Evolutionary conservation across 2,329 filamentous ascomycete species (phyloP).

Genomic region (Pyrenochaeta sp.): DNA sequence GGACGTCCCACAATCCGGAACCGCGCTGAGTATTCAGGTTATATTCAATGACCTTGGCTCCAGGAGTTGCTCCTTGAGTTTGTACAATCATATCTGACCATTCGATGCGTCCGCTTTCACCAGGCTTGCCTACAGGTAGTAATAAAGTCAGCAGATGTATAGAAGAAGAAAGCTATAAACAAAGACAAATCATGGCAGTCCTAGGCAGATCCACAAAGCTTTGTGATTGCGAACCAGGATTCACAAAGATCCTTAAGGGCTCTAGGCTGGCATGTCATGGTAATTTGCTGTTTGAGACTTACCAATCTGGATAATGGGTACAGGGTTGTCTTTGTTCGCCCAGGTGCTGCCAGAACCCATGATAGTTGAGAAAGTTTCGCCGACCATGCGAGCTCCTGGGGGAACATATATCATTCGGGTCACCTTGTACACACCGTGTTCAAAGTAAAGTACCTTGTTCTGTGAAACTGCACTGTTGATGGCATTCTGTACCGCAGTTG

Average conservation of each 20-base stretch:
- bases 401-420: slow-evolving; percentile 66
- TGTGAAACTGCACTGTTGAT: slow-evolving; percentile 70
- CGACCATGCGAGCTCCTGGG: slow-evolving; percentile 80
- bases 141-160: too few species aligned
- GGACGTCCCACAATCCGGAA: slow-evolving; percentile 85
- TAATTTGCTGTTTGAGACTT: too few species aligned
- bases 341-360: slow-evolving; percentile 74
- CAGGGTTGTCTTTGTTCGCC: slow-evolving; percentile 62
- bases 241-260: too few species aligned
- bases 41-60: slow-evolving; percentile 77
- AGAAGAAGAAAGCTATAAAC: too few species aligned
- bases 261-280: too few species aligned
- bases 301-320: slow-evolving; percentile 72
- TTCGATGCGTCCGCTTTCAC: slow-evolving; percentile 73
- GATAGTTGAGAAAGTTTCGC: slow-evolving; percentile 85
- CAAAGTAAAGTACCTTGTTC: slow-evolving; percentile 62
- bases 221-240: too few species aligned
- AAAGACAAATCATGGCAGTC: too few species aligned
- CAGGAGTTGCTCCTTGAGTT: slow-evolving; percentile 73
- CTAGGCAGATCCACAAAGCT: too few species aligned
- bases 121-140: slow-evolving; percentile 55
- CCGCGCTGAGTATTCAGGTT: slow-evolving; percentile 63
- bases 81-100: slow-evolving; percentile 78
- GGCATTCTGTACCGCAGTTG: slow-evolving; percentile 77
- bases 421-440: slow-evolving; percentile 66